Evolutionary conservation across 2,329 filamentous ascomycete species (phyloP), one percentile per base, ranked within the genome.

Genomic region (Botrytis fragariae): DNA sequence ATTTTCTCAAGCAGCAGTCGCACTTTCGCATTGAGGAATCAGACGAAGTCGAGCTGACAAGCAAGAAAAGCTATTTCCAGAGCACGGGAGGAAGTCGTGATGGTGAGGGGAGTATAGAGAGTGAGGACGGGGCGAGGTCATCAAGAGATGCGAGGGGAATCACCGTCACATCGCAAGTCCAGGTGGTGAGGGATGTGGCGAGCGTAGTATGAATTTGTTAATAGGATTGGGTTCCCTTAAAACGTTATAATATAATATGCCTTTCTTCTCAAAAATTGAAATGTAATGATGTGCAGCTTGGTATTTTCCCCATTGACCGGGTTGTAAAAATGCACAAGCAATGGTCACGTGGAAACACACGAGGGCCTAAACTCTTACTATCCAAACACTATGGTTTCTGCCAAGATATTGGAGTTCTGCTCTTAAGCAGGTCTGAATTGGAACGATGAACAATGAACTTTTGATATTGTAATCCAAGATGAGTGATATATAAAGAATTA

Each of bases 1-100:
- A 68, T 9, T 68, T 54, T 16, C 44, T 68, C 29, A 68, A 68
- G 64, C 64, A 68, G 32, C 64, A 68, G 44, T 68, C 64, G 32
- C 44, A 68, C 44, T 68, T 54, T 37, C 44, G 64, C 45, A 68
- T 51, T 39, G 45, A 68, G 64, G 64, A 68, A 4, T 68, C 64
- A 12, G 64, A 68, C 25, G 64, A 68, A 22, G 29, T 68, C 45
- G 64, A 20, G 64, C 64, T 68, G 14, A 68, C 64, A 22, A 68
- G 10, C 29, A 51, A 68, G 22, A 61, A 61, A 32, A n/a, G 64
- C 29, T 68, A 68, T 29, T 68, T 68, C 51, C 64, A 68, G 45
- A 67, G 64, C 44, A 45, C 35, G 29, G 64, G 64, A 29, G 64
- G 48, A 18, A 68, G 64, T 14, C 64, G 64, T 54, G 44, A 54